Evolutionary conservation across 306 rosid genomes (phyloP), one percentile per base, ranked within the genome.

Genomic region (Spatholobus suberectus): DNA sequence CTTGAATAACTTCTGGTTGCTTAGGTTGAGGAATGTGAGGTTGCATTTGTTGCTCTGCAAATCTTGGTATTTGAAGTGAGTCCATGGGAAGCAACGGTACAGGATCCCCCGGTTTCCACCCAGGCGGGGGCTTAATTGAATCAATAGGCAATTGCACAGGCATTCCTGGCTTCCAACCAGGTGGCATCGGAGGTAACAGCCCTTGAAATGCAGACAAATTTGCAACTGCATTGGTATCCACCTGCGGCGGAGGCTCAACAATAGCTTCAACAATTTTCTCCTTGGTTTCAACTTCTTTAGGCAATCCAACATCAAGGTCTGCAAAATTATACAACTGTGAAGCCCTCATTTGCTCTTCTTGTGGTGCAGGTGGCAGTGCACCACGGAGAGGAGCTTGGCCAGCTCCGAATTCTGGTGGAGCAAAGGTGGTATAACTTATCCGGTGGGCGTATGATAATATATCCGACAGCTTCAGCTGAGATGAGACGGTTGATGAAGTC

Each of bases 161-260:
- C 97, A 93, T 93, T 62, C 97, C 97, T 14, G 98, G 98, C 82
- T 93, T 95, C 98, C 98, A 95, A 10, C 97, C 98, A 34, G 95
- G 85, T 4, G 98, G n/a, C n/a, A n/a, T n/a, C n/a, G n/a, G 92
- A 62, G 93, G 98, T 80, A 92, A 90, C 62, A 91, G 15, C 41
- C 98, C 98, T 77, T 89, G 95, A 34, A 92, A 90, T 69, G 89
- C 81, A 63, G 85, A 73, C 84, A 92, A 57, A 83, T 87, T 89
- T 37, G 97, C 70, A 81, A 86, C 88, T 35, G 91, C 81, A 69
- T 88, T 85, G 14, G 83, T n/a, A 52, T 91, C 90, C 57, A 49
- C 52, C 2, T 83, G 90, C 1, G 87, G 71, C 4, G 87, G 90
- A 70, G 96, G 91, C 87, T 92, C 98, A 72, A 95, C 52, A 66